Evolutionary conservation across 768 basidiomycete genomes (phyloP).

Genomic region (Galerina marginata): DNA sequence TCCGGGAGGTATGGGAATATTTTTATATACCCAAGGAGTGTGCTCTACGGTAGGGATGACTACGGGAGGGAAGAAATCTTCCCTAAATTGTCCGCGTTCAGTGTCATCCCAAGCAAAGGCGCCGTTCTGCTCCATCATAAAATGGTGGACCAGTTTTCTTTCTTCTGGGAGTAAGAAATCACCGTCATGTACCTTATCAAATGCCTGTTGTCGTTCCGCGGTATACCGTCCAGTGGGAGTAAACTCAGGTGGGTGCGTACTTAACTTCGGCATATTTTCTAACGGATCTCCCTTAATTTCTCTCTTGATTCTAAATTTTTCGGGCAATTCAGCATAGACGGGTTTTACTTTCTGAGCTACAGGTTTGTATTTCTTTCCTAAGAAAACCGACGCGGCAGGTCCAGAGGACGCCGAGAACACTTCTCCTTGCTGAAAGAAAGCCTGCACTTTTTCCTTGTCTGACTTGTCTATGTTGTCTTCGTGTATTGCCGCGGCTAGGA

Average conservation of each 20-base stretch:
- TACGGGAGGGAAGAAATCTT: conserved; percentile 21
- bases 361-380: conserved; percentile 16
- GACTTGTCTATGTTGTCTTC: too few species aligned
- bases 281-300: conserved; percentile 17
- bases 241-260: conserved; percentile 2
- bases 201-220: background rate
- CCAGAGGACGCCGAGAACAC: too few species aligned
- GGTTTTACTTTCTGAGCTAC: conserved; percentile 14
- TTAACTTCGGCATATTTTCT: conserved; percentile 2
- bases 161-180: conserved; percentile 19
- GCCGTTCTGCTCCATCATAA: conserved; percentile 14
- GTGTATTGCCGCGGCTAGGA: too few species aligned
- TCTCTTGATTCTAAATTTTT: conserved; percentile 8
- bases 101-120: conserved; percentile 26
- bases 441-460: too few species aligned
- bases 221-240: conserved; percentile 11
- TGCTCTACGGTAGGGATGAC: conserved; percentile 12
- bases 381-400: background rate
- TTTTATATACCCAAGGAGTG: conserved; percentile 14
- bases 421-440: too few species aligned
- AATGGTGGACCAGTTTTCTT: conserved; percentile 18
- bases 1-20: conserved; percentile 21
- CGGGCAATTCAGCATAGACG: conserved; percentile 6
- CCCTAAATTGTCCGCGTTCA: conserved; percentile 18
- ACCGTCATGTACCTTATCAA: background rate